Evolutionary conservation across 345 rosid species (phyloP).

Genomic region (Salix caprea): DNA sequence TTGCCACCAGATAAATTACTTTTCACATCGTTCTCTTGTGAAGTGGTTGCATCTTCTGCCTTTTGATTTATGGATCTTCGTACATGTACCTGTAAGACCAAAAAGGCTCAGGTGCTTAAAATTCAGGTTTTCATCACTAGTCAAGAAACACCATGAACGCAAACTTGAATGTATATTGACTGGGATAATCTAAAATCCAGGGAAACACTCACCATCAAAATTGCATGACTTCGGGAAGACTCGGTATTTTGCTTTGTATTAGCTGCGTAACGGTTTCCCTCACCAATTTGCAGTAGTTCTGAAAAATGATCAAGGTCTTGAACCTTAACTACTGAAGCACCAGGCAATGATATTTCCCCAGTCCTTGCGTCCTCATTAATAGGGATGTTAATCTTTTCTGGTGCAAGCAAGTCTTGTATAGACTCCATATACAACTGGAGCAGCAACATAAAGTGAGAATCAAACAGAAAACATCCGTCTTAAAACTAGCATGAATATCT

Average conservation of each 20-base stretch:
- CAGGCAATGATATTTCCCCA: slow-evolving; percentile 80
- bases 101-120: not conserved
- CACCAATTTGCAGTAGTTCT: slow-evolving; percentile 76
- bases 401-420: slow-evolving; percentile 88
- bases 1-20: slow-evolving; percentile 37
- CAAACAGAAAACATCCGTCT: not conserved
- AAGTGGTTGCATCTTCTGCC: slow-evolving; percentile 32
- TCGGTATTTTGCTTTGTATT: slow-evolving; percentile 89
- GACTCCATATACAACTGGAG: slow-evolving; percentile 86
- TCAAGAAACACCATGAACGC: not conserved
- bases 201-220: slow-evolving; percentile 59
- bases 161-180: not conserved
- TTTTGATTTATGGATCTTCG: slow-evolving; percentile 55
- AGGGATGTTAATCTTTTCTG: slow-evolving; percentile 65
- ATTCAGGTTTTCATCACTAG: not conserved
- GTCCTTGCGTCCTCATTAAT: slow-evolving; percentile 75
- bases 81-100: slow-evolving; percentile 49
- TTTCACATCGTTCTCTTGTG: slow-evolving; percentile 21
- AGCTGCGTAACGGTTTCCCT: slow-evolving; percentile 81
- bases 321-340: slow-evolving; percentile 55
- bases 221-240: slow-evolving; percentile 97
- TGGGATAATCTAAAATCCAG: not conserved
- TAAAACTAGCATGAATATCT: not conserved
- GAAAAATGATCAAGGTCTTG: slow-evolving; percentile 63
- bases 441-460: slow-evolving; percentile 12